Evolutionary conservation across 805 yeast genomes (phyloP).

Genomic region (Cyberlindnera japonica): DNA sequence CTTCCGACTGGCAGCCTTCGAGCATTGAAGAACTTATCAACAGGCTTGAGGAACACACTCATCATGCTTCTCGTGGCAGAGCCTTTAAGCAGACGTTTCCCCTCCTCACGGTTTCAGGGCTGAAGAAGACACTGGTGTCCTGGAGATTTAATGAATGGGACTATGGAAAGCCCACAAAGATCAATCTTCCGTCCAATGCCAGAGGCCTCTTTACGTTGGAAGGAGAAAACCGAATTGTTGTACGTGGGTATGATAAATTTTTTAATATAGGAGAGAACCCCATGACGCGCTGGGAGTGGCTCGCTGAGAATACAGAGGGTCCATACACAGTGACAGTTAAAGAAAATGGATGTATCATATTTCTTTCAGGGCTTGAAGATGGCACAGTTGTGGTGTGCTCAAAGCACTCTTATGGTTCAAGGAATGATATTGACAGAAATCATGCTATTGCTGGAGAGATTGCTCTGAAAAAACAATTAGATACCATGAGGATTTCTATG

Average conservation of each 20-base stretch:
- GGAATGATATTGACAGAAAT: slow-evolving; percentile 50
- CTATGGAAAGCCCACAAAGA: slow-evolving; percentile 49
- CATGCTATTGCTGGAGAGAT: slow-evolving; percentile 75
- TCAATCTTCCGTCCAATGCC: slow-evolving; percentile 65
- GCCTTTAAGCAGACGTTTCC: slow-evolving; percentile 30
- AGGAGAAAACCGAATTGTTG: slow-evolving; percentile 45
- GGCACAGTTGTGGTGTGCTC: slow-evolving; percentile 85
- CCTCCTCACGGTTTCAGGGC: slow-evolving; percentile 19
- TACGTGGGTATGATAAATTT: slow-evolving; percentile 92
- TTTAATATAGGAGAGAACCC: slow-evolving; percentile 72
- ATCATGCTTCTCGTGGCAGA: slow-evolving; percentile 26
- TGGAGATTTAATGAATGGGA: slow-evolving; percentile 96
- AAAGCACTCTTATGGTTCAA: slow-evolving; percentile 80
- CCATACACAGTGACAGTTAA: slow-evolving; percentile 81
- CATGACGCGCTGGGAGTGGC: slow-evolving; percentile 44
- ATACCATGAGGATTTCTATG: slow-evolving; percentile 34
- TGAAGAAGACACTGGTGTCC: slow-evolving; percentile 29
- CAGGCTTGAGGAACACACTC: slow-evolving; percentile 11
- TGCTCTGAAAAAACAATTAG: slow-evolving; percentile 54
- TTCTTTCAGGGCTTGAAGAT: slow-evolving; percentile 70
- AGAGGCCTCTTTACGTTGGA: slow-evolving; percentile 73
- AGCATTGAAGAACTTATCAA: slow-evolving; percentile 7
- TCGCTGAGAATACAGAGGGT: slow-evolving; percentile 53
- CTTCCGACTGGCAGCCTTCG: not conserved
- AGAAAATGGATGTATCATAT: slow-evolving; percentile 91